These are phyloP conservation scores for Mycena filopes DNA, from an alignment of 768 basidiomycete genomes.

Conservation along the genomic window DNA sequence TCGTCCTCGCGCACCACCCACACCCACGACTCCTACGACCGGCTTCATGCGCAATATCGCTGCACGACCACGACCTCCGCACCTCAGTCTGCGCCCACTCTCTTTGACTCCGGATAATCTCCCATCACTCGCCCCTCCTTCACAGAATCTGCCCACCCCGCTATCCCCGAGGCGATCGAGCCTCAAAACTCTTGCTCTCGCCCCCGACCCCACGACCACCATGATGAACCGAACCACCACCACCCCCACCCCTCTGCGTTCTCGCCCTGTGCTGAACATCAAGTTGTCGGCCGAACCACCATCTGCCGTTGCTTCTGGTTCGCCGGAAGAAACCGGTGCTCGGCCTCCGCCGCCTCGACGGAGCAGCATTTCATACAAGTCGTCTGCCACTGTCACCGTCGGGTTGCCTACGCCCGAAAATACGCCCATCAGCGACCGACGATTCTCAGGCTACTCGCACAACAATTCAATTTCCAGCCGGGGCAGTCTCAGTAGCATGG, in stretches of 20 bases:
- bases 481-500: conserved; percentile 40
- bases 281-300: conserved; percentile 39
- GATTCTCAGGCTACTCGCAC: conserved; percentile 70
- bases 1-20: conserved; percentile 41
- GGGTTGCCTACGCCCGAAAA: conserved; percentile 79
- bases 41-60: conserved; percentile 50
- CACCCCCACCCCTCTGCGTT: conserved; percentile 40
- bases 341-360: conserved; percentile 54
- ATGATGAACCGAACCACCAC: conserved; percentile 11
- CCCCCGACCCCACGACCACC: conserved; percentile 27
- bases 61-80: conserved; percentile 71
- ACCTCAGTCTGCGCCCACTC: conserved; percentile 79
- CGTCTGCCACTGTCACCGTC: conserved; percentile 53
- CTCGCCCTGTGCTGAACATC: conserved; percentile 52
- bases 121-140: conserved; percentile 33
- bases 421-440: conserved; percentile 69
- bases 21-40: conserved; percentile 44
- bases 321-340: conserved; percentile 42
- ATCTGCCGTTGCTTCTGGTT: conserved; percentile 28
- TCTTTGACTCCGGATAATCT: conserved; percentile 71
- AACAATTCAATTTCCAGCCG: conserved; percentile 39
- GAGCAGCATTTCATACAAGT: conserved; percentile 83
- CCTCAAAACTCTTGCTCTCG: conserved; percentile 62
- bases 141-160: conserved; percentile 62
- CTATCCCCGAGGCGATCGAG: conserved; percentile 42